Percentiles rank a stretch among this genome's conserved stretches.
Evolutionary conservation across 106 monocot genomes (phyloP).

Genomic region (Dendrobium huoshanense): DNA sequence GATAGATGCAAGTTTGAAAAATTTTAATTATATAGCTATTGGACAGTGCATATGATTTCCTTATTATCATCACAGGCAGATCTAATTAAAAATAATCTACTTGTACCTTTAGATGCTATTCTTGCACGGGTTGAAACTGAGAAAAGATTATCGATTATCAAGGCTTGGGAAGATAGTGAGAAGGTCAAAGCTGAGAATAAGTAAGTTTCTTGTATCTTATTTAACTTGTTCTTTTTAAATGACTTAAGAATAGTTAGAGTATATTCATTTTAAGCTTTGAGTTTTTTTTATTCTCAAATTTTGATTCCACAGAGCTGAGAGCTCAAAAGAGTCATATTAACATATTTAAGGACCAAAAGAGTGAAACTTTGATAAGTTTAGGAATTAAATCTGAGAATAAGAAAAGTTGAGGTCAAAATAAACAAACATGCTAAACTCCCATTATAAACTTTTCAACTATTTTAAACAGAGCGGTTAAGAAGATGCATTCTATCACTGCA

Average conservation of each 20-base stretch:
- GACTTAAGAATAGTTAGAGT: no score
- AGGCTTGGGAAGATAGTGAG: conserved; percentile 60
- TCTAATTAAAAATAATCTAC: neutral
- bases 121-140: conserved; percentile 50
- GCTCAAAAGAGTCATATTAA: no score
- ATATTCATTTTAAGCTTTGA: no score
- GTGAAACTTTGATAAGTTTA: no score
- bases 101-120: conserved; percentile 27
- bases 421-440: neutral
- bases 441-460: neutral
- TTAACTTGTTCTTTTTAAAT: neutral
- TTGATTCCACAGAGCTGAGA: no score
- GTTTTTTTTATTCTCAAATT: no score
- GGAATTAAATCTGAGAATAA: no score
- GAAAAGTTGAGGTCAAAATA: no score
- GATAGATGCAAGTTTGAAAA: conserved; percentile 35
- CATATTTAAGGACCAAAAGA: no score
- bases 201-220: conserved; percentile 16
- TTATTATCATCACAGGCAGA: neutral
- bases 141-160: conserved; percentile 49
- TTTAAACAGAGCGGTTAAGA: conserved; percentile 39
- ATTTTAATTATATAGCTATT: neutral
- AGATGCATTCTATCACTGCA: conserved; percentile 37
- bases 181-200: conserved; percentile 60
- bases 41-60: neutral